A percentile compares a stretch with the other conserved stretches of the same genome.
These are phyloP conservation scores for Penicillium diatomitis DNA, from an alignment of 495 filamentous ascomycete species.

Conservation along the genomic window DNA sequence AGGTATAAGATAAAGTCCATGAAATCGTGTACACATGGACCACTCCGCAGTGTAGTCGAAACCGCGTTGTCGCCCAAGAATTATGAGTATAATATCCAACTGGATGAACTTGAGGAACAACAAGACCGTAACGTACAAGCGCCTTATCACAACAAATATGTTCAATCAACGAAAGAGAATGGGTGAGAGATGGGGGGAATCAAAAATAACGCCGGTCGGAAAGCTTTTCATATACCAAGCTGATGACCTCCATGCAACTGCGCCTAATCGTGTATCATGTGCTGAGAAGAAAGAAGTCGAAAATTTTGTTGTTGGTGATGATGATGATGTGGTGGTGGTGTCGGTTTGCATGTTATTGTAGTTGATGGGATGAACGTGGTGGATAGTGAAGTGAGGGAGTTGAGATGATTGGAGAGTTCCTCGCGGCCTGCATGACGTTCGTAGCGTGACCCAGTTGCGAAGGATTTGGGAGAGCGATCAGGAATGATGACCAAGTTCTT, in stretches of 20 bases:
- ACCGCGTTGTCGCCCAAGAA: background rate
- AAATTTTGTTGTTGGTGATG: no score
- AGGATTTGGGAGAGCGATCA: no score
- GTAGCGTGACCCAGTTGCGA: no score
- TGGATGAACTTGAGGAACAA: background rate
- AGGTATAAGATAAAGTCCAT: background rate
- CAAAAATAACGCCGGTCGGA: conserved; percentile 5
- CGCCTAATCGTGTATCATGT: background rate
- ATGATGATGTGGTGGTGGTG: no score
- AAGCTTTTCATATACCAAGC: conserved; percentile 13
- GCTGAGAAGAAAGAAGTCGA: background rate
- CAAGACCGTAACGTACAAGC: conserved; percentile 1
- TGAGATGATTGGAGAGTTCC: no score
- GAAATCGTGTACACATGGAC: background rate
- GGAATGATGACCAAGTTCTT: no score
- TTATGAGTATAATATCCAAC: background rate
- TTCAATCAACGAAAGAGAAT: background rate
- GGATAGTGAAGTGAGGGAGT: no score
- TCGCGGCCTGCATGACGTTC: no score
- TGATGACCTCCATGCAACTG: conserved; percentile 4
- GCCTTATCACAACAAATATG: background rate
- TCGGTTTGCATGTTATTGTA: no score
- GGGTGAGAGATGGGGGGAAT: background rate
- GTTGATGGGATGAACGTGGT: no score
- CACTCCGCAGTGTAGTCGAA: background rate